These are phyloP conservation scores for Pseudogymnoascus destructans DNA, from an alignment of 2,329 filamentous ascomycete species.

Conservation along the genomic window DNA sequence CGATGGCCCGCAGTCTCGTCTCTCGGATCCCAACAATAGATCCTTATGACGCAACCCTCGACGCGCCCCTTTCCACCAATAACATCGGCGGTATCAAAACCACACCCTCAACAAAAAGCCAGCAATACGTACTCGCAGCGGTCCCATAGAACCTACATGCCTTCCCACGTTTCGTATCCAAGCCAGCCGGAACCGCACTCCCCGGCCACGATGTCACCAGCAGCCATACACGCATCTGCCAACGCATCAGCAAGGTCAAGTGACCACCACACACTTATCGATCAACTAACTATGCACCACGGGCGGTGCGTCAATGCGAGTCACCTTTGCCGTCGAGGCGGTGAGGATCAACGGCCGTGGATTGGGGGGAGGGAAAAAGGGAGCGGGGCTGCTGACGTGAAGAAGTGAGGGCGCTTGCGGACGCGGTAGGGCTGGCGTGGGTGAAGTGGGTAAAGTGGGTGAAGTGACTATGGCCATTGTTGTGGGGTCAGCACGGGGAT, in stretches of 20 bases:
- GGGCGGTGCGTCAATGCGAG: neutral
- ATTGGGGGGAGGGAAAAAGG: neutral
- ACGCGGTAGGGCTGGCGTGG: constrained; percentile 6
- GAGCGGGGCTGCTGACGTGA: constrained; percentile 7
- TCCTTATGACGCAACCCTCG: neutral
- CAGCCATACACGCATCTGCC: neutral
- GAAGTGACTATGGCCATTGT: neutral
- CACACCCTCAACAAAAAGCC: neutral
- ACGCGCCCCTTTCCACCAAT: neutral
- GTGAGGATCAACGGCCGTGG: neutral
- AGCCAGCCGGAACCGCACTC: neutral
- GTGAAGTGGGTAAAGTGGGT: neutral
- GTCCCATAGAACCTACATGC: constrained; percentile 3
- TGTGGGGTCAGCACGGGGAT: too few species aligned
- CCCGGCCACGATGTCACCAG: neutral
- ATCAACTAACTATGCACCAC: neutral
- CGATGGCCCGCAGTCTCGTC: neutral
- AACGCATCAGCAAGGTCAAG: neutral
- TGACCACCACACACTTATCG: neutral
- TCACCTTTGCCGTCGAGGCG: neutral
- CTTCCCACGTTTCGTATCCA: constrained; percentile 1
- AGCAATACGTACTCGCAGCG: neutral
- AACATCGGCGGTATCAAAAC: neutral
- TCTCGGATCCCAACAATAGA: neutral
- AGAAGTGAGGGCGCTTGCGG: constrained; percentile 6